Evolutionary conservation across 2,329 filamentous ascomycete species (phyloP).

Genomic region (Huntiella savannae): DNA sequence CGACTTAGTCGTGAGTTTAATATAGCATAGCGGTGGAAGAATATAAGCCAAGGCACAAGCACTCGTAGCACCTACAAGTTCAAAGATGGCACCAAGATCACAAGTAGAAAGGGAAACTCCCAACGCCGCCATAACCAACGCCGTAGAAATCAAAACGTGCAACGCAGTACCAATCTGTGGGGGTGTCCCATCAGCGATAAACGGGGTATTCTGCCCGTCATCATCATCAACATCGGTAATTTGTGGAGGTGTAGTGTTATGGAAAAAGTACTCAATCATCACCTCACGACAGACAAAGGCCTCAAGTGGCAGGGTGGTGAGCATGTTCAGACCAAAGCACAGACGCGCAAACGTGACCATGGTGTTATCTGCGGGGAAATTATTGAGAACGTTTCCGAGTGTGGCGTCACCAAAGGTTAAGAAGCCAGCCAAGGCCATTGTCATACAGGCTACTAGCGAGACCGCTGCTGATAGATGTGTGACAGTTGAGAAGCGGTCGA

Average conservation of each 20-base stretch:
- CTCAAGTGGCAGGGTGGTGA: conserved; percentile 88
- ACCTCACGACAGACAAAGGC: conserved; percentile 95
- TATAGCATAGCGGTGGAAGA: conserved; percentile 81
- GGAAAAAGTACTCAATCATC: conserved; percentile 69
- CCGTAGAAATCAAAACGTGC: conserved; percentile 72
- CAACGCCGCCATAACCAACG: conserved; percentile 64
- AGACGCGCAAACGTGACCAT: conserved; percentile 90
- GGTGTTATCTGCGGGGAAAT: conserved; percentile 76
- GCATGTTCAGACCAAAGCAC: conserved; percentile 96
- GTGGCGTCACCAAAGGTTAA: conserved; percentile 85
- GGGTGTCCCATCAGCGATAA: conserved; percentile 10
- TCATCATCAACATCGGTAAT: not conserved
- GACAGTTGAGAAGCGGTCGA: conserved; percentile 82
- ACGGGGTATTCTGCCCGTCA: conserved; percentile 8
- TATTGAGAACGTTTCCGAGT: conserved; percentile 91
- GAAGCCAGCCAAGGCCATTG: conserved; percentile 77
- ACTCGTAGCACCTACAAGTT: conserved; percentile 86
- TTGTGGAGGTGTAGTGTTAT: conserved; percentile 14
- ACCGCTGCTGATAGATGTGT: conserved; percentile 86
- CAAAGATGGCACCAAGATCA: conserved; percentile 85
- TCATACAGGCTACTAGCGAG: conserved; percentile 77
- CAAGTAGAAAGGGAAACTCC: conserved; percentile 66
- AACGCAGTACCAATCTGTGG: conserved; percentile 36
- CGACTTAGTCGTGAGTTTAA: conserved; percentile 67
- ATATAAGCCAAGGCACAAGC: conserved; percentile 92